Base-by-base conservation (phyloP, 2,329 filamentous ascomycete genomes). In the Hymenoscyphus fructigenus region DNA sequence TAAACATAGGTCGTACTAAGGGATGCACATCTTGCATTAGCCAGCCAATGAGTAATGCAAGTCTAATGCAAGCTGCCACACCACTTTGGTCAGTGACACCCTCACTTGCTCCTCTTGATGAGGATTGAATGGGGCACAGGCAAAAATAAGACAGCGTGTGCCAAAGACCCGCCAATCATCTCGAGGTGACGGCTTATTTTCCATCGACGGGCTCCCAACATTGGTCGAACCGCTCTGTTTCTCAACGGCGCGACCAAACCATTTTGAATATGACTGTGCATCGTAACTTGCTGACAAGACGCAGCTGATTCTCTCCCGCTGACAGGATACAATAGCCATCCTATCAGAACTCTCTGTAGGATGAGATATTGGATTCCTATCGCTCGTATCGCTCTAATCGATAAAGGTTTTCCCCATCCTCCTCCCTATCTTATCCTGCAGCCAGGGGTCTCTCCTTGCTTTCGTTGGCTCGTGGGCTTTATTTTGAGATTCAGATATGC, bases 181-280 rank as follows among this genome's bases (percentile, higher is more conserved):
- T 57, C 57, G 60, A 62, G 62, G 66, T 67, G 68, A 67, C 57
- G 38, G 57, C 29, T 62, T 62, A 61, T 63, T 58, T 63, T 23
- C 32, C 34, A 60, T 56, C 61, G 60, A 66, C 58, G 64, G 63
- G 67, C 55, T 53, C 44, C 41, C 60, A 57, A 36, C 64, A 38
- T 50, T 64, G 63, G 67, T 65, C 67, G 67, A 69, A 57, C 64
- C 67, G 68, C 68, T 62, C 28, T 28, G 38, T 36, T 60, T 34
- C 26, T 60, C 59, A 28, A 26, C 44, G 29, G 26, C 59, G 38
- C 26, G n/a, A 44, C 32, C 26, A 61, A 10, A 61, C 6, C 7
- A 53, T 34, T 20, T 41, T 41, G 34, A 17, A 32, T 26, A 55
- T 60, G 62, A 60, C 57, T 56, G 47, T 64, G 57, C 57, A 23